Conservation (phyloP, 441 rosid genomes). For the Syzygium syzygioides region DNA sequence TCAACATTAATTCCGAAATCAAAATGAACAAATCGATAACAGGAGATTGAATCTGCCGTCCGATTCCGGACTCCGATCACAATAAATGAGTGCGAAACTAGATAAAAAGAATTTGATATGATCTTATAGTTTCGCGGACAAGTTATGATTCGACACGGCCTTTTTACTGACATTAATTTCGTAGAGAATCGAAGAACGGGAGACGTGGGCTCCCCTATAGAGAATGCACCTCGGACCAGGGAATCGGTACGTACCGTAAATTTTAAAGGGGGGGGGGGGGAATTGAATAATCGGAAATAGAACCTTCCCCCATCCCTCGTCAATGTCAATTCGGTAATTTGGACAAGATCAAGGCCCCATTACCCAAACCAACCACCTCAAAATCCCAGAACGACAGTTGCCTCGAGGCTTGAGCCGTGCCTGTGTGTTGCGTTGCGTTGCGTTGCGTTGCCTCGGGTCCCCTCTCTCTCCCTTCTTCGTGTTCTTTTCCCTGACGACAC, state of each 20-base stretch:
- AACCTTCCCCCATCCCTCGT: not conserved
- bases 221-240: no score
- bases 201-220: not conserved
- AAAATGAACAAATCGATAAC: not conserved
- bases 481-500: no score
- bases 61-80: not conserved
- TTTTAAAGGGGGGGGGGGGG: no score
- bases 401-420: not conserved
- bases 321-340: conserved; percentile 27
- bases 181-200: not conserved
- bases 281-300: not conserved
- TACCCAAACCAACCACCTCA: not conserved
- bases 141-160: not conserved
- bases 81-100: not conserved
- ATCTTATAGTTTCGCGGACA: not conserved
- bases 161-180: not conserved
- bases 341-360: conserved; percentile 20
- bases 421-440: not conserved
- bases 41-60: not conserved
- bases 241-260: no score
- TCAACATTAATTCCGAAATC: not conserved
- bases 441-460: not conserved
- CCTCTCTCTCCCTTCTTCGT: not conserved
- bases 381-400: not conserved
- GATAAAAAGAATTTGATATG: not conserved